phyloP scores from a whole-genome alignment of 2,329 filamentous ascomycete species.

The Sphaerostilbella broomeana region DNA sequence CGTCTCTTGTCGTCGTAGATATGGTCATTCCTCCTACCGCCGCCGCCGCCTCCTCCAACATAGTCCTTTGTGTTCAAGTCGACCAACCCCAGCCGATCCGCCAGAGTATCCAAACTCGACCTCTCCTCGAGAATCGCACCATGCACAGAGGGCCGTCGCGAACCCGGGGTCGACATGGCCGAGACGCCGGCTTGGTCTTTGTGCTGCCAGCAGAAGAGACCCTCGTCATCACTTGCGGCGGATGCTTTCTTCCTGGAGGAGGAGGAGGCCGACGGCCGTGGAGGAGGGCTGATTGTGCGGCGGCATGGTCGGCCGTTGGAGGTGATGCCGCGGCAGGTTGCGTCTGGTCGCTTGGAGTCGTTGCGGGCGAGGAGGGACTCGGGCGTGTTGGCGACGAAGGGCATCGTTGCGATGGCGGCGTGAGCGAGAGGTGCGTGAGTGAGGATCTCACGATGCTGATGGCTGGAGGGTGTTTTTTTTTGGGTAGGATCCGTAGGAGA shows the following conservation, averaged over 20 bases:
- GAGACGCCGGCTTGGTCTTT: slow-evolving; percentile 68
- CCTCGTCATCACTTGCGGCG: slow-evolving; percentile 44
- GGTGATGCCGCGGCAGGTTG: slow-evolving; percentile 85
- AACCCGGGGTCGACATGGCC: slow-evolving; percentile 40
- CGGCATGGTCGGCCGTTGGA: slow-evolving; percentile 77
- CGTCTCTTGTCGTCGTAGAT: slow-evolving; percentile 19
- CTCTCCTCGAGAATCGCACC: slow-evolving; percentile 56
- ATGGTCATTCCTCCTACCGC: too few species aligned
- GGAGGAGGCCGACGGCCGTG: slow-evolving; percentile 22
- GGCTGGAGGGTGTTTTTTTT: neutral
- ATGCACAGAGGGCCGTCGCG: slow-evolving; percentile 27
- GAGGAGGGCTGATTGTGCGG: slow-evolving; percentile 45
- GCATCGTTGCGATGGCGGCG: slow-evolving; percentile 24
- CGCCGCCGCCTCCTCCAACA: too few species aligned
- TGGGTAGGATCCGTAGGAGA: neutral
- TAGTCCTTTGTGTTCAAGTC: slow-evolving; percentile 54
- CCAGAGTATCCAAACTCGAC: slow-evolving; percentile 80
- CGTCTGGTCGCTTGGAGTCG: slow-evolving; percentile 77
- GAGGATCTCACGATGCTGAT: too few species aligned
- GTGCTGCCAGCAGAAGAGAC: slow-evolving; percentile 92
- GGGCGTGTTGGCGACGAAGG: slow-evolving; percentile 55
- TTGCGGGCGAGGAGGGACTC: slow-evolving; percentile 71
- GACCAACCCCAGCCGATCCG: slow-evolving; percentile 71
- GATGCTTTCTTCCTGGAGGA: slow-evolving; percentile 17
- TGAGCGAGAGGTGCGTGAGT: too few species aligned